These are phyloP conservation scores for Suillus plorans DNA, from an alignment of 768 basidiomycete genomes.

Conservation along the genomic window DNA sequence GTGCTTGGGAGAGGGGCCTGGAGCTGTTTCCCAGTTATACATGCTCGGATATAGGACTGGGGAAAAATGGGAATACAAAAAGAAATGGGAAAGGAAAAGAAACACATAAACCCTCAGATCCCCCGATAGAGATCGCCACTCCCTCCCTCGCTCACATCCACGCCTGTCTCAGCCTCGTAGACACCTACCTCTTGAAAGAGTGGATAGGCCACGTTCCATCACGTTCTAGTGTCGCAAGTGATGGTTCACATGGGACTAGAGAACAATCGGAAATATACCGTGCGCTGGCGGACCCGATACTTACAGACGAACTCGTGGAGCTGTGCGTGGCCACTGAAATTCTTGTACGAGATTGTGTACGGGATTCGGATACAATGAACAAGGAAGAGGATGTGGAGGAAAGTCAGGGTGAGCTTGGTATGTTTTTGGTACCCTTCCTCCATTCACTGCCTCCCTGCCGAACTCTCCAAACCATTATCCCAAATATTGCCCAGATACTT, in stretches of 20 bases:
- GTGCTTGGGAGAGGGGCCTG: conserved; percentile 41
- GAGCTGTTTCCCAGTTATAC: conserved; percentile 33
- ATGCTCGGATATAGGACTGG: conserved; percentile 12
- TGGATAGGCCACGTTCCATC: conserved; percentile 38
- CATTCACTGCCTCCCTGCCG: not conserved
- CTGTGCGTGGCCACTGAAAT: conserved; percentile 2
- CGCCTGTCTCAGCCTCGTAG: conserved; percentile 58
- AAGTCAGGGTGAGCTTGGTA: not conserved
- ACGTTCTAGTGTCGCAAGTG: conserved; percentile 7
- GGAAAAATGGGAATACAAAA: not conserved
- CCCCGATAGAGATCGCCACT: not conserved
- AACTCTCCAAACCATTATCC: not conserved
- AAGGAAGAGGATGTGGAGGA: not conserved
- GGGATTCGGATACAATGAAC: not conserved
- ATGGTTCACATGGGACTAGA: conserved; percentile 13
- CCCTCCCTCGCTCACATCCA: conserved; percentile 49
- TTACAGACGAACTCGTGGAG: not conserved
- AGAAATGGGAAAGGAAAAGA: conserved; percentile 1
- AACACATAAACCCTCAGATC: not conserved
- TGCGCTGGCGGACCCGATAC: not conserved
- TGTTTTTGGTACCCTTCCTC: not conserved
- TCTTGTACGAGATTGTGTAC: not conserved
- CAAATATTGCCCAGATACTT: not conserved
- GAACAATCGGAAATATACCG: conserved; percentile 2
- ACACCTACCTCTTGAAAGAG: conserved; percentile 59